Conservation (phyloP, 179 eudicot species). For the Spinacia oleracea region DNA sequence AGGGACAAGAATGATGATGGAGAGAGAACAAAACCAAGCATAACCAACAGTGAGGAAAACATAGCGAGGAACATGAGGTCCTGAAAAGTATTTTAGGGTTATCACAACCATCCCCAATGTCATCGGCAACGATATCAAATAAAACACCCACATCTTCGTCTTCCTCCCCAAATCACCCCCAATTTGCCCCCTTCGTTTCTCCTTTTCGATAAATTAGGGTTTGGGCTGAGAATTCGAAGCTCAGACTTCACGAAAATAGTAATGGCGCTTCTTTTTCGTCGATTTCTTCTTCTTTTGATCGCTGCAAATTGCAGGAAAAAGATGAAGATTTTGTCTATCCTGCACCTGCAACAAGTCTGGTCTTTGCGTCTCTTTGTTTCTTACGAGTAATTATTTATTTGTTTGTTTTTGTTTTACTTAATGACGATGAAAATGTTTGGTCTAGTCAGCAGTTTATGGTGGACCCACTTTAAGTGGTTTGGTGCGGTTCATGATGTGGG, state of each 20-base stretch:
- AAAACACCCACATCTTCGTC: constrained; percentile 82
- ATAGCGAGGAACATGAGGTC: constrained; percentile 71
- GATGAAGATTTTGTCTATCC: not conserved
- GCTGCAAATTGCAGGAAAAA: not conserved
- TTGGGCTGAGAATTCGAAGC: not conserved
- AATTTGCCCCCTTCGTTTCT: not conserved
- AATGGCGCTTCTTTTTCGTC: not conserved
- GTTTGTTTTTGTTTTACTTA: not conserved
- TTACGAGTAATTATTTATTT: no score
- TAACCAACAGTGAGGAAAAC: constrained; percentile 83
- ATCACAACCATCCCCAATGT: constrained; percentile 76
- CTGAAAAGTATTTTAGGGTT: constrained; percentile 75
- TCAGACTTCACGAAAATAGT: not conserved
- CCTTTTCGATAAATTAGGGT: no score
- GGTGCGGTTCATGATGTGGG: no score
- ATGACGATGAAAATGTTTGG: not conserved
- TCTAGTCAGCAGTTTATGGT: not conserved
- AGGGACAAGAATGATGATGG: constrained; percentile 89
- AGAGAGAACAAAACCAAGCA: constrained; percentile 90
- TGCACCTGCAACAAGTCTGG: not conserved
- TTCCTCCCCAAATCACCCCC: not conserved
- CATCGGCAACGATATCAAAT: constrained; percentile 80
- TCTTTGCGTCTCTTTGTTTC: not conserved
- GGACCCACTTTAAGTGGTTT: not conserved
- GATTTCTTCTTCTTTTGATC: not conserved